Percentiles rank a stretch among this genome's conserved stretches.
Evolutionary conservation across 371 early-diverging fungal species (phyloP).

Genomic region (Apophysomyces elegans): DNA sequence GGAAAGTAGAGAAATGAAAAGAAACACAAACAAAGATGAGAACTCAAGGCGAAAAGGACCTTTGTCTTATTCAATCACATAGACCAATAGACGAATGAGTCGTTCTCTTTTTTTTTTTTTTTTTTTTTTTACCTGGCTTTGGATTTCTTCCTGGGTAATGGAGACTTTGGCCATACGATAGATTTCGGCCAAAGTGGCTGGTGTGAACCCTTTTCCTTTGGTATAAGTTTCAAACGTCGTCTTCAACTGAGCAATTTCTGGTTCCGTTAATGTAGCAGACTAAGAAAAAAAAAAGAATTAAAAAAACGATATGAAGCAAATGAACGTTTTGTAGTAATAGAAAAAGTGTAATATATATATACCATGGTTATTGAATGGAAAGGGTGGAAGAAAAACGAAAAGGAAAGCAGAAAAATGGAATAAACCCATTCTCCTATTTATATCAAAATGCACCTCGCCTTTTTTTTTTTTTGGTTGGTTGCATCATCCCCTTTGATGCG

Average conservation of each 20-base stretch:
- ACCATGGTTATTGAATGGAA: not conserved
- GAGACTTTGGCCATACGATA: constrained; percentile 17
- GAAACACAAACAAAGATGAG: too few relatives aligned
- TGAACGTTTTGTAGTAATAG: not conserved
- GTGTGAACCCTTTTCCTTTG: constrained; percentile 13
- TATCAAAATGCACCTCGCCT: constrained; percentile 4
- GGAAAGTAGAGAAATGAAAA: too few relatives aligned
- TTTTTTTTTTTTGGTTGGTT: not conserved
- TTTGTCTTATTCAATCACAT: too few relatives aligned
- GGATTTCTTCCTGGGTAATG: constrained; percentile 13
- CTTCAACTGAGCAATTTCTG: constrained; percentile 5
- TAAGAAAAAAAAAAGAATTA: not conserved
- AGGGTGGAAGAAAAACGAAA: not conserved
- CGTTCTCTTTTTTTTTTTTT: not conserved
- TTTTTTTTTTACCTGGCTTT: constrained; percentile 9
- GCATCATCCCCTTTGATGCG: not conserved
- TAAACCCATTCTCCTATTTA: not conserved
- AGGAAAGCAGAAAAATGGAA: not conserved
- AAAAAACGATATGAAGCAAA: not conserved
- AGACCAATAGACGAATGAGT: not conserved
- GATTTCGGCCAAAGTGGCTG: constrained; percentile 14
- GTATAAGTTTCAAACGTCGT: constrained; percentile 10
- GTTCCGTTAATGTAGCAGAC: constrained; percentile 10
- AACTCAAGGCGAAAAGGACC: too few relatives aligned
- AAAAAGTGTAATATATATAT: not conserved